Evolutionary conservation across 768 basidiomycete genomes (phyloP).

Genomic region (Leccinellum luteum): DNA sequence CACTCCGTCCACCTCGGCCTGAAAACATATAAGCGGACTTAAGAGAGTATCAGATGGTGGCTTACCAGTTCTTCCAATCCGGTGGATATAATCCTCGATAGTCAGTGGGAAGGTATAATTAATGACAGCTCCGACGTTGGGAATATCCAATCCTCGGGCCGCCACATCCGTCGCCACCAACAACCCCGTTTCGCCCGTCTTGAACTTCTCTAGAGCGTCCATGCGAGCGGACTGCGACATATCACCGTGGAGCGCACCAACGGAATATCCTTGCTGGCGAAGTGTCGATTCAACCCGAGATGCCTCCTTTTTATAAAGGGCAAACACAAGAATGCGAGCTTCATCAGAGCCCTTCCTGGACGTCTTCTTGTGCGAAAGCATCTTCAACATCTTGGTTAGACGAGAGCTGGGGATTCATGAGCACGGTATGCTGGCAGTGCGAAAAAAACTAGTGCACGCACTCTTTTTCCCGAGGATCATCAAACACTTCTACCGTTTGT

Average conservation of each 20-base stretch:
- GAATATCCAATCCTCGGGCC: conserved; percentile 95
- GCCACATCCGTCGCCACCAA: conserved; percentile 98
- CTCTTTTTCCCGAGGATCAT: conserved; percentile 85
- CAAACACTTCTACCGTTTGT: conserved; percentile 90
- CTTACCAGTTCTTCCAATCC: conserved; percentile 83
- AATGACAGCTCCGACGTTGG: conserved; percentile 89
- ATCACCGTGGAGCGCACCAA: conserved; percentile 87
- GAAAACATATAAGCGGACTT: conserved; percentile 18
- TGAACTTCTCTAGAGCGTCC: conserved; percentile 84
- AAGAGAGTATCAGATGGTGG: not conserved
- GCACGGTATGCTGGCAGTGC: not conserved
- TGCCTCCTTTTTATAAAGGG: conserved; percentile 96
- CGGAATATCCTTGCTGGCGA: conserved; percentile 67
- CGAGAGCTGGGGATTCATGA: conserved; percentile 45
- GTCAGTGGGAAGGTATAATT: conserved; percentile 99
- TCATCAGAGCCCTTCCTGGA: conserved; percentile 47
- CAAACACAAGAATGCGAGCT: conserved; percentile 85
- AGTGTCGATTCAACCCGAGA: conserved; percentile 85
- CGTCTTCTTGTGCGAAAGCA: conserved; percentile 60
- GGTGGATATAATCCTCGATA: conserved; percentile 90
- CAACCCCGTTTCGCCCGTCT: conserved; percentile 72
- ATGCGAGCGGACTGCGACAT: conserved; percentile 82
- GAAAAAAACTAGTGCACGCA: conserved; percentile 35
- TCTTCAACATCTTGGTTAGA: conserved; percentile 53
- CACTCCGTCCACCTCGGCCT: conserved; percentile 87